A percentile compares a stretch with the other conserved stretches of the same genome.
Conservation (phyloP, 441 rosid genomes). For the Pelargonium fulgidum region DNA sequence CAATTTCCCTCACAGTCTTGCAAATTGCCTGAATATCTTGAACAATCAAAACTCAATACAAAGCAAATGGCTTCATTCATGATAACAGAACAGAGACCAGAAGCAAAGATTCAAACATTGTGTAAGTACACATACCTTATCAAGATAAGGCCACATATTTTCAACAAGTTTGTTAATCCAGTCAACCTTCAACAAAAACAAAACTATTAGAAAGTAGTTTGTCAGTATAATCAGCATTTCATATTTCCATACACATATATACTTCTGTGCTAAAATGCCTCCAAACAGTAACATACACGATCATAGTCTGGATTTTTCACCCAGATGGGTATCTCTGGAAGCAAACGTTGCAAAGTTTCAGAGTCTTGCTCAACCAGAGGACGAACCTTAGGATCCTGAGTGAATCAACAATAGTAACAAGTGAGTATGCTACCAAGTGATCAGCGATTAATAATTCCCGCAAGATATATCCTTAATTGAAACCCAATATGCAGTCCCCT, state of each 20-base stretch:
- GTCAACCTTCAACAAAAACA: constrained; percentile 42
- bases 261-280: neutral
- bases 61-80: constrained; percentile 9
- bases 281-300: constrained; percentile 40
- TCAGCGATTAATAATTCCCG: neutral
- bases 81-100: neutral
- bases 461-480: constrained; percentile 1
- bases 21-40: constrained; percentile 46
- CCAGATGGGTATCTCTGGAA: constrained; percentile 61
- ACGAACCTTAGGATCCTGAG: constrained; percentile 51
- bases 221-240: neutral
- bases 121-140: constrained; percentile 33
- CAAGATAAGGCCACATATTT: constrained; percentile 61
- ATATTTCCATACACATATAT: neutral
- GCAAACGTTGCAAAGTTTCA: constrained; percentile 26
- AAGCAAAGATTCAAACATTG: constrained; percentile 8
- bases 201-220: constrained; percentile 13
- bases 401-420: constrained; percentile 15
- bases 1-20: constrained; percentile 42
- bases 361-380: constrained; percentile 55
- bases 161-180: constrained; percentile 60
- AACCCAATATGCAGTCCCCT: neutral
- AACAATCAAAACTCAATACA: constrained; percentile 18
- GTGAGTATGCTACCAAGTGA: neutral
- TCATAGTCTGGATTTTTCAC: constrained; percentile 70